These are phyloP conservation scores for Mycena floridula DNA, from an alignment of 768 basidiomycete genomes.

Conservation along the genomic window DNA sequence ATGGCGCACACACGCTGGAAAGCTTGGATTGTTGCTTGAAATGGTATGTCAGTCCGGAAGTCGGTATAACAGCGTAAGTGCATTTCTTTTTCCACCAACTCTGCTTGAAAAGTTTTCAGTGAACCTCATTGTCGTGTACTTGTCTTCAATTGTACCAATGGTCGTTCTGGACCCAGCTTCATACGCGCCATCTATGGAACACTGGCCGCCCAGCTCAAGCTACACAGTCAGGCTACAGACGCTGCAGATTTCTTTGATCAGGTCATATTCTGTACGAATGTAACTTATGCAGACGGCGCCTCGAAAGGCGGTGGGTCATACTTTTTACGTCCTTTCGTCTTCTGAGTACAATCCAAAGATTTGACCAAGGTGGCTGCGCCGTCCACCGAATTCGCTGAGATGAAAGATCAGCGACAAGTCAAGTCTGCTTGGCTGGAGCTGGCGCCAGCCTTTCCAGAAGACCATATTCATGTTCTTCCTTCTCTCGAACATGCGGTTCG, in stretches of 20 bases:
- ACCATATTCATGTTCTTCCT: conserved; percentile 70
- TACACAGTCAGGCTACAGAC: conserved; percentile 30
- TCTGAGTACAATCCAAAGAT: conserved; percentile 40
- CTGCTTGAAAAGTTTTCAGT: no score
- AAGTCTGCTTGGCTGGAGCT: conserved; percentile 66
- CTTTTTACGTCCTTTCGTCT: neutral
- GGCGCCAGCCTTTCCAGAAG: conserved; percentile 51
- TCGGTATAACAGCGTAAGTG: neutral
- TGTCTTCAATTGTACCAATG: conserved; percentile 93
- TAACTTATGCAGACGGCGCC: conserved; percentile 84
- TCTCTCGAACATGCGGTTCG: conserved; percentile 89
- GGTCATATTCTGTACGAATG: conserved; percentile 94
- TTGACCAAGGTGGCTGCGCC: conserved; percentile 65
- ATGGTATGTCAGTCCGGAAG: conserved; percentile 72
- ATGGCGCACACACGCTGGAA: conserved; percentile 93
- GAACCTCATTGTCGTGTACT: no score
- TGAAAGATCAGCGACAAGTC: conserved; percentile 75
- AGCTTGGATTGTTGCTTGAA: conserved; percentile 81
- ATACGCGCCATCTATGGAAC: conserved; percentile 53
- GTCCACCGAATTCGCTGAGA: conserved; percentile 51
- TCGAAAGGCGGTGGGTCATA: conserved; percentile 76
- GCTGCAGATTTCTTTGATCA: conserved; percentile 61
- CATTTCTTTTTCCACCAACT: no score
- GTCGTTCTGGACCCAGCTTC: conserved; percentile 75
- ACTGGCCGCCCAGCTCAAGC: conserved; percentile 39